These are phyloP conservation scores for Phalaenopsis aphrodite DNA, from an alignment of 106 monocot species.

Conservation along the genomic window DNA sequence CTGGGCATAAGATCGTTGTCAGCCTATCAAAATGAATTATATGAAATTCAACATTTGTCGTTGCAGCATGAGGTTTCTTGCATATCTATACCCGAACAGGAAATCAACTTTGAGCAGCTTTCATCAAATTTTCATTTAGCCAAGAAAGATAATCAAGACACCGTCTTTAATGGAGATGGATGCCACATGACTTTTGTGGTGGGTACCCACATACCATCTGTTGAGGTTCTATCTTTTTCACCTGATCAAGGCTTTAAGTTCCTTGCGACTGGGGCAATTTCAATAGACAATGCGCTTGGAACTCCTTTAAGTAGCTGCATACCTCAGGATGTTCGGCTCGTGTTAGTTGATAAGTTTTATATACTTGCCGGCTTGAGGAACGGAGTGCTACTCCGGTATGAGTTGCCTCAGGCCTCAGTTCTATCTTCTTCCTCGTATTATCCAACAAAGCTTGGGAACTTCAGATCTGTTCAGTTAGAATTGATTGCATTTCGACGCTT, in stretches of 20 bases:
- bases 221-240: slow-evolving; percentile 58
- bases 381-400: slow-evolving; percentile 95
- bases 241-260: slow-evolving; percentile 32
- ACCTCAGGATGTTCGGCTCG: slow-evolving; percentile 81
- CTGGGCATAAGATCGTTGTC: slow-evolving; percentile 49
- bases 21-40: slow-evolving; percentile 50
- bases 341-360: slow-evolving; percentile 60
- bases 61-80: slow-evolving; percentile 80
- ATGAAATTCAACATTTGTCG: slow-evolving; percentile 53
- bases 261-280: slow-evolving; percentile 58
- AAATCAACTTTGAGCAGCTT: slow-evolving; percentile 15
- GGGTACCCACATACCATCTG: slow-evolving; percentile 91
- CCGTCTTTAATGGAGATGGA: slow-evolving; percentile 16
- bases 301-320: slow-evolving; percentile 68
- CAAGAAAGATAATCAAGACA: slow-evolving; percentile 17
- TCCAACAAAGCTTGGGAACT: slow-evolving; percentile 11
- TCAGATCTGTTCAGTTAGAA: slow-evolving; percentile 32
- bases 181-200: slow-evolving; percentile 44
- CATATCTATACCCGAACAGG: slow-evolving; percentile 64
- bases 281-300: slow-evolving; percentile 63
- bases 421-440: slow-evolving; percentile 9
- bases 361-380: slow-evolving; percentile 93
- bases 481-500: slow-evolving; percentile 77
- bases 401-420: slow-evolving; percentile 42
- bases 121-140: slow-evolving; percentile 3